Evolutionary conservation across 495 filamentous ascomycete species (phyloP).

Genomic region (Penicillium turbatum): DNA sequence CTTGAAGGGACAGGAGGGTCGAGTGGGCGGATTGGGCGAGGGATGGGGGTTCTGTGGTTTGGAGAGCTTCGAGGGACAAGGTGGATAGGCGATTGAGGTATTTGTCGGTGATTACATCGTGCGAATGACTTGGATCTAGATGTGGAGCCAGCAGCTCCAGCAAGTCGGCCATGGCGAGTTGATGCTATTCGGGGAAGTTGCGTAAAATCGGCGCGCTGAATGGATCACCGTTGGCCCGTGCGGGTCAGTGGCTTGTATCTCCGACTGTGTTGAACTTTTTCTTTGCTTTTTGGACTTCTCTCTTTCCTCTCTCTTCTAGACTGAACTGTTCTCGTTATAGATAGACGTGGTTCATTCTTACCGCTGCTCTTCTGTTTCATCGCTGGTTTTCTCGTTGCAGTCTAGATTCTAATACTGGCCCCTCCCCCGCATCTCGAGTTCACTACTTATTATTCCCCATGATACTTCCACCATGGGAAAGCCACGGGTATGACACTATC

Average conservation of each 20-base stretch:
- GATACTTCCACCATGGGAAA: conserved; percentile 44
- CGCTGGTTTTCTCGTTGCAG: background rate
- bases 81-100: conserved; percentile 81
- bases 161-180: conserved; percentile 61
- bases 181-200: conserved; percentile 15
- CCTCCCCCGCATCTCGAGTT: conserved; percentile 20
- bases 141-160: conserved; percentile 68
- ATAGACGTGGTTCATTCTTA: background rate
- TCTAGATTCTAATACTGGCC: conserved; percentile 2
- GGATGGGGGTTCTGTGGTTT: conserved; percentile 70
- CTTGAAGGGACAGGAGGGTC: conserved; percentile 79
- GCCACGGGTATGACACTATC: conserved; percentile 38
- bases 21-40: conserved; percentile 77
- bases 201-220: conserved; percentile 18
- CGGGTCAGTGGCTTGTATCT: conserved; percentile 29
- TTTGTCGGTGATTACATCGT: conserved; percentile 49
- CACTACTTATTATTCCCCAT: conserved; percentile 15
- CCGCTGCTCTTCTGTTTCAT: background rate
- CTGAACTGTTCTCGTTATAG: background rate
- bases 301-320: background rate
- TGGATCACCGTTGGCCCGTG: conserved; percentile 30
- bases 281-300: conserved; percentile 1
- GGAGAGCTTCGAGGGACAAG: conserved; percentile 68
- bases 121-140: conserved; percentile 33
- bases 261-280: conserved; percentile 13